A percentile compares a stretch with the other conserved stretches of the same genome.
phyloP scores from a whole-genome alignment of 441 rosid species.

The Euphorbia neoarborescens region DNA sequence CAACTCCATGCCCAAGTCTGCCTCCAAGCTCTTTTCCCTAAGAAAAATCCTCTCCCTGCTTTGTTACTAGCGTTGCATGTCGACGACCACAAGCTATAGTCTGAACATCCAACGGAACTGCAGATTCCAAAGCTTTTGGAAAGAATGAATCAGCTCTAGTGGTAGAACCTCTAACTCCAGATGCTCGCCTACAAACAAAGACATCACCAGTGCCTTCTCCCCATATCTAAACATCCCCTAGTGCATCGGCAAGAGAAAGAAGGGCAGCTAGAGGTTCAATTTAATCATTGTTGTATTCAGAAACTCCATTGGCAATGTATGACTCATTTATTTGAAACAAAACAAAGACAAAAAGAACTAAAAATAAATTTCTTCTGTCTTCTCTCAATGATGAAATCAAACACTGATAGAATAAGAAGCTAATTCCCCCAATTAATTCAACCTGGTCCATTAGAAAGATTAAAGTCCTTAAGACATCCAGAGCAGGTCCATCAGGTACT shows the following conservation, averaged over 20 bases:
- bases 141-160: too few relatives aligned
- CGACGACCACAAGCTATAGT: too few relatives aligned
- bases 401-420: constrained; percentile 87
- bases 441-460: constrained; percentile 72
- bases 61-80: too few relatives aligned
- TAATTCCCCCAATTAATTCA: constrained; percentile 94
- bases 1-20: too few relatives aligned
- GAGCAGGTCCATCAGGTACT: constrained; percentile 48
- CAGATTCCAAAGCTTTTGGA: too few relatives aligned
- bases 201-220: constrained; percentile 94
- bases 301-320: constrained; percentile 64
- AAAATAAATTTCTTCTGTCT: constrained; percentile 82
- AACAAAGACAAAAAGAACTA: constrained; percentile 80
- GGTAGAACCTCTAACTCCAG: too few relatives aligned
- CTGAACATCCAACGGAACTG: too few relatives aligned
- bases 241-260: constrained; percentile 84
- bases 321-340: constrained; percentile 83
- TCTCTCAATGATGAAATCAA: constrained; percentile 77
- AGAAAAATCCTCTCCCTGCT: too few relatives aligned
- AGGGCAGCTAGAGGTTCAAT: constrained; percentile 75
- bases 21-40: too few relatives aligned
- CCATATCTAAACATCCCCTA: constrained; percentile 91
- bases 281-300: constrained; percentile 85
- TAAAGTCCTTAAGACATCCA: constrained; percentile 34
- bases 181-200: too few relatives aligned